Base-by-base conservation (phyloP, 805 yeast species). In the Starmera pachycereana region DNA sequence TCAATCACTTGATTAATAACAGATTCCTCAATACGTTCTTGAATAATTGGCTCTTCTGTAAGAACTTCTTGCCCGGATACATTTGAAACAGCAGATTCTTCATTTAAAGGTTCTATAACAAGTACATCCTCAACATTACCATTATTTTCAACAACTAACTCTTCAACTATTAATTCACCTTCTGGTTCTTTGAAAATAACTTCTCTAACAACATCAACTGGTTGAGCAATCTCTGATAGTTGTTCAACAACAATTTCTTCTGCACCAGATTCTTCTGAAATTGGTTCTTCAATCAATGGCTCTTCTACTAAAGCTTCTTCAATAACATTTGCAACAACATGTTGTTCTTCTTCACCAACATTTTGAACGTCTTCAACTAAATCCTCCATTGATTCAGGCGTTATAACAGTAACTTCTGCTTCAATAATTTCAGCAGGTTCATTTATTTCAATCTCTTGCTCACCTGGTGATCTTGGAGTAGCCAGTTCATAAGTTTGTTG, bases 201-300 rank as follows among this genome's bases (percentile, higher is more conserved):
- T 12, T 12, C 22, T n/a, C 8, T 16, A 34, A 25, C 8, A 12
- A 33, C 27, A 18, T 18, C 13, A 8, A 34, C 29, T 65, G 10
- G 13, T 6, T 34, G 19, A 28, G 13, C 13, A 35, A 16, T 12
- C 11, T 16, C 16, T 12, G 28, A 25, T 65, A 4, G 13, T 6
- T 34, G 16, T 22, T 22, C 27, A 22, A 22, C 5, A 13, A 31
- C 33, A 6, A 35, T 14, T 4, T 29, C 25, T 14, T 28, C 29
- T n/a, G 14, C 29, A 3, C 6, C 34, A 9, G 22, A 11, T 4
- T 16, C 12, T 16, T 29, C 38, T 10, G 29, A 36, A 33, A 29
- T 34, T 8, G 22, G 35, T 31, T 37, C 42, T 12, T 39, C 37
- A 5, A 16, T 14, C 10, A 30, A 40, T 14, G 32, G 22, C 14